A percentile compares a stretch with the other conserved stretches of the same genome.
Conservation (phyloP, 768 basidiomycete species). For the Auricularia cornea region DNA sequence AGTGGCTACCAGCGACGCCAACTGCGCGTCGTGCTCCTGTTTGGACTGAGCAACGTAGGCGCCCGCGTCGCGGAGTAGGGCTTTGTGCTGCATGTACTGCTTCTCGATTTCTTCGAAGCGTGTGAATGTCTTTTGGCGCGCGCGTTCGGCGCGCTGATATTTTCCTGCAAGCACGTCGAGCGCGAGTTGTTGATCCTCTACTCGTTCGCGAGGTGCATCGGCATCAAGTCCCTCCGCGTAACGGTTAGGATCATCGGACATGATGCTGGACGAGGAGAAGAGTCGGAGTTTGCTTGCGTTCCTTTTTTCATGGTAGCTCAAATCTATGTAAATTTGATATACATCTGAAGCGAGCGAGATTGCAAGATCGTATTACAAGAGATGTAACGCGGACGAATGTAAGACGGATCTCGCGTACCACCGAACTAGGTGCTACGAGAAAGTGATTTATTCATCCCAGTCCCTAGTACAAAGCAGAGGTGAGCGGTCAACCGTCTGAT, state of each 20-base stretch:
- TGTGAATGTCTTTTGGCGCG: not conserved
- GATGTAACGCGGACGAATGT: no score
- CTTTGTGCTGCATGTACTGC: not conserved
- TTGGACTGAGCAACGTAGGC: not conserved
- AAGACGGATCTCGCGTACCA: no score
- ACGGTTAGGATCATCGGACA: not conserved
- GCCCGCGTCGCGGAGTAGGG: not conserved
- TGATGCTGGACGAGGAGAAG: no score
- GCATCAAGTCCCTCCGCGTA: not conserved
- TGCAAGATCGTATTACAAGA: no score
- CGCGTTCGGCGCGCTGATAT: not conserved
- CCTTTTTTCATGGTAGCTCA: no score
- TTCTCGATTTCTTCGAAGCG: not conserved
- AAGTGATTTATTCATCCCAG: no score
- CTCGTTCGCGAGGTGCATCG: not conserved
- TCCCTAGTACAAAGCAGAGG: no score
- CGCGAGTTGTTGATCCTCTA: not conserved
- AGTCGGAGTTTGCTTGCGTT: no score
- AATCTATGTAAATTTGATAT: no score
- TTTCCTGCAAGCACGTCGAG: not conserved
- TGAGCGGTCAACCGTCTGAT: no score
- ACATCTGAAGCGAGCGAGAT: no score
- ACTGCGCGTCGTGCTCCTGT: not conserved
- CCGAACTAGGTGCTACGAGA: no score
- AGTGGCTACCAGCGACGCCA: not conserved